These are phyloP conservation scores for Tuctoria greenei DNA, from an alignment of 176 grass and related monocot genomes.

Conservation along the genomic window DNA sequence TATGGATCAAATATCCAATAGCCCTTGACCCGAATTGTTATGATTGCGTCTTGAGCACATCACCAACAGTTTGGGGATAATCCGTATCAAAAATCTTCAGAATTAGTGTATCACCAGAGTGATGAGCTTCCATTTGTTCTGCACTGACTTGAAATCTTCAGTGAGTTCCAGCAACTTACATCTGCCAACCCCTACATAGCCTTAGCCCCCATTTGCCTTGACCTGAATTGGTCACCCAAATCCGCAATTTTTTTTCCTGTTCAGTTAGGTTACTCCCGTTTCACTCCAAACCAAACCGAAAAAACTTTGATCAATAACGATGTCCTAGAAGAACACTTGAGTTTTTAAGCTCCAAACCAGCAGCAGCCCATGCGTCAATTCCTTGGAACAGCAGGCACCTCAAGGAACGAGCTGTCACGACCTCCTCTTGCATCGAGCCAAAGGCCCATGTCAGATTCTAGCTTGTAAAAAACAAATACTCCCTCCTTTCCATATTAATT, in stretches of 20 bases:
- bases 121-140: slow-evolving; percentile 6
- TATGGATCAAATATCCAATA: too few species aligned
- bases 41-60: too few species aligned
- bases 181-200: background rate
- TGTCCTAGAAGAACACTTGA: slow-evolving; percentile 1
- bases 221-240: background rate
- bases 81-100: background rate
- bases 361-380: background rate
- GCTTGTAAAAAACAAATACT: too few species aligned
- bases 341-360: background rate
- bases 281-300: slow-evolving; percentile 5
- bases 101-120: background rate
- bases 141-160: background rate
- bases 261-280: slow-evolving; percentile 5
- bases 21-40: too few species aligned
- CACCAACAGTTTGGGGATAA: too few species aligned
- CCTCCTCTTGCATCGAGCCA: slow-evolving; percentile 31
- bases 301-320: slow-evolving; percentile 10
- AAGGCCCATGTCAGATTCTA: slow-evolving; percentile 38
- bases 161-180: background rate
- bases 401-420: slow-evolving; percentile 31
- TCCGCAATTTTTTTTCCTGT: background rate
- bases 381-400: slow-evolving; percentile 36
- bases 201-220: background rate
- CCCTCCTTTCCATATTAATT: too few species aligned